Evolutionary conservation across 495 filamentous ascomycete species (phyloP).

Genomic region (Aspergillus ellipticus): DNA sequence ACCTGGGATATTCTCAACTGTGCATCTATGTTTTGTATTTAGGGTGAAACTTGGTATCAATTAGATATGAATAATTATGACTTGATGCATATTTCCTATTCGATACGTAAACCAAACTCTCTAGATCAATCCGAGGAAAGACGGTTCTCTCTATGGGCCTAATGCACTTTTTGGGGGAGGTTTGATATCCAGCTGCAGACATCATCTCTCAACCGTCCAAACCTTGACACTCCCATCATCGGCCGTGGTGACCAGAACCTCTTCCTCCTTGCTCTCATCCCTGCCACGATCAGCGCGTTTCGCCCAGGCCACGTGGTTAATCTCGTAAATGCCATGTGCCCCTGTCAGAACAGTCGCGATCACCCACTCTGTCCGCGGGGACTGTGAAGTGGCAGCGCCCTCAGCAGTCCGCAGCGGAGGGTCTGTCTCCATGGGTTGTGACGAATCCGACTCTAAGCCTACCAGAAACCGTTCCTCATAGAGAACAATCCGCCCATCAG

Average conservation of each 20-base stretch:
- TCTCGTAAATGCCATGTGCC: constrained; percentile 86
- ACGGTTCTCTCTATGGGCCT: background rate
- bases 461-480: constrained; percentile 61
- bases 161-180: too few species aligned
- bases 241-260: constrained; percentile 74
- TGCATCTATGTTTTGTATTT: background rate
- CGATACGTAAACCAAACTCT: background rate
- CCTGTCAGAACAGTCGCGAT: constrained; percentile 60
- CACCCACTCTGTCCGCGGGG: constrained; percentile 58
- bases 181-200: background rate
- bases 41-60: constrained; percentile 4
- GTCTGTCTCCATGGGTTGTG: constrained; percentile 37
- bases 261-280: constrained; percentile 49
- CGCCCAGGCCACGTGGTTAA: constrained; percentile 85
- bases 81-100: background rate
- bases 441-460: constrained; percentile 15
- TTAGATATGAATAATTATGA: constrained; percentile 15
- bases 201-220: constrained; percentile 52
- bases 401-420: constrained; percentile 7
- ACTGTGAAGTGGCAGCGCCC: too few species aligned
- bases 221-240: constrained; percentile 76
- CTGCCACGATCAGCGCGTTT: constrained; percentile 38
- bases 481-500: constrained; percentile 78
- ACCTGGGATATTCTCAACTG: background rate
- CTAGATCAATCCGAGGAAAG: background rate